Percentiles rank a stretch among this genome's conserved stretches.
Conservation (phyloP, 2,329 filamentous ascomycete genomes). For the Phyllachora maydis region DNA sequence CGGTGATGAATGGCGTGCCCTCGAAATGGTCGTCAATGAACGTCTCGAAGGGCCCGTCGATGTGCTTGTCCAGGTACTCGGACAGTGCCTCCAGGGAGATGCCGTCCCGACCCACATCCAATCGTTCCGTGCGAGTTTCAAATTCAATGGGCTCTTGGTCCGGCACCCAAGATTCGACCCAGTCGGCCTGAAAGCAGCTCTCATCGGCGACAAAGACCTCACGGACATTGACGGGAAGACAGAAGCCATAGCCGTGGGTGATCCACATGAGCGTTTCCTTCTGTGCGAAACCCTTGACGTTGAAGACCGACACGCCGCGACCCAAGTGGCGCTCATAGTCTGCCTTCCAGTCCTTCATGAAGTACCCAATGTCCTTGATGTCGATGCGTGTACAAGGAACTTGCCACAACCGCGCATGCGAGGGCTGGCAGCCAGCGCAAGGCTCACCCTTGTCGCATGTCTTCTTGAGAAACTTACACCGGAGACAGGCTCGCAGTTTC, state of each 20-base stretch:
- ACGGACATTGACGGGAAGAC: slow-evolving; percentile 78
- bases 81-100: slow-evolving; percentile 63
- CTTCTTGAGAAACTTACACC: slow-evolving; percentile 98
- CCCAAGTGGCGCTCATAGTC: slow-evolving; percentile 85
- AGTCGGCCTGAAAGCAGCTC: slow-evolving; percentile 82
- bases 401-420: slow-evolving; percentile 89
- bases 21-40: slow-evolving; percentile 96
- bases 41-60: slow-evolving; percentile 76
- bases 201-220: slow-evolving; percentile 87
- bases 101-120: slow-evolving; percentile 78
- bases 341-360: slow-evolving; percentile 98
- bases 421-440: slow-evolving; percentile 86
- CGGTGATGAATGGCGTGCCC: slow-evolving; percentile 82
- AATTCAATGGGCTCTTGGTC: slow-evolving; percentile 59
- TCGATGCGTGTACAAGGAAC: slow-evolving; percentile 95
- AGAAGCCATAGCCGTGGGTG: slow-evolving; percentile 89
- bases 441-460: slow-evolving; percentile 96
- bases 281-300: slow-evolving; percentile 67
- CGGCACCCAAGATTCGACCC: slow-evolving; percentile 59
- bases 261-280: slow-evolving; percentile 66
- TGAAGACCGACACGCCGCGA: slow-evolving; percentile 75
- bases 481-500: slow-evolving; percentile 79
- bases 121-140: slow-evolving; percentile 68
- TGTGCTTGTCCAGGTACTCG: slow-evolving; percentile 88
- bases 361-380: slow-evolving; percentile 95